Evolutionary conservation across 169 alveolate species (phyloP), one percentile per base, ranked within the genome.

Genomic region (Miamiensis avidus): DNA sequence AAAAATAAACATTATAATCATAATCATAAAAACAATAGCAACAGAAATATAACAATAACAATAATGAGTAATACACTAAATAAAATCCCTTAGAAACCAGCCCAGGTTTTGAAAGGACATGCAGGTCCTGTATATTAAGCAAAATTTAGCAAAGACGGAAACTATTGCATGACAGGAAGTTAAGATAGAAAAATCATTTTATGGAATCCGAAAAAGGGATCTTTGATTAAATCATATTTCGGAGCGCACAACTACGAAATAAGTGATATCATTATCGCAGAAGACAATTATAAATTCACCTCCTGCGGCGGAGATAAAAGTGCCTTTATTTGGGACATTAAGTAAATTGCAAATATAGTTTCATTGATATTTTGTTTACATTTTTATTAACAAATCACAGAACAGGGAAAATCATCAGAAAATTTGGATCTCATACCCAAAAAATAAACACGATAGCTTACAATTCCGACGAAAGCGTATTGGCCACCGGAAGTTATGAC

Each of bases 221-320:
- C 34, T 0, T 74, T 49, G 29, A 29, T 79, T 29, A 79, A 79
- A 64, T 29, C n/a, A 79, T 79, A 34, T 72, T 49, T 34, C 26
- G 75, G 75, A 29, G 49, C 31, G 0, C 84, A 79, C 11, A 79
- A 79, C 20, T 79, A 79, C 29, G 84, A 79, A 29, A 64, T 79
- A 6, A 34, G n/a, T 20, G 84, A 79, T 79, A 30, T 79, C 26
- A 25, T 30, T 25, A 79, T 79, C 27, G 33, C 64, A 0, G n/a
- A 79, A 64, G 84, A 79, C 64, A 79, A 79, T 31, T 49, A 31
- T 30, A 79, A 64, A 29, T 79, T 79, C 29, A 20, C 64, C 76
- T 49, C 76, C n/a, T 69, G 32, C 64, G 75, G 84, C 15, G 84
- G 76, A n/a, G 84, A 79, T 79, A 79, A 79, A 29, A 25, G 26